Evolutionary conservation across 495 filamentous ascomycete genomes (phyloP).

Genomic region (Penicillium angulare): DNA sequence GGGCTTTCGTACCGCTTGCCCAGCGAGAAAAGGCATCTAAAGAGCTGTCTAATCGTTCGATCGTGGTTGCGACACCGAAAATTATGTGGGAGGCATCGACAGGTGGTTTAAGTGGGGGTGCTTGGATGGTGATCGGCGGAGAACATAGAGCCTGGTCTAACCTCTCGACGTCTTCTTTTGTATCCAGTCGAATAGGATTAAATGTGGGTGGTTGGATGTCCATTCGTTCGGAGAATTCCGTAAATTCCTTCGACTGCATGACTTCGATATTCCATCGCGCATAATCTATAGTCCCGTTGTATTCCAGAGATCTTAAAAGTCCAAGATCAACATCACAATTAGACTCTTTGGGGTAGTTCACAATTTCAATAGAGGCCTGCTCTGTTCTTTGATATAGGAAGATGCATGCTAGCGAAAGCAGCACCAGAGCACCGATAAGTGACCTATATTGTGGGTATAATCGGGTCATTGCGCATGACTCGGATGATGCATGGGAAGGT

Average conservation of each 20-base stretch:
- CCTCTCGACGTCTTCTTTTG: background rate
- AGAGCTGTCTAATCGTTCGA: slow-evolving; percentile 44
- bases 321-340: background rate
- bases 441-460: background rate
- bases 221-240: background rate
- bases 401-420: background rate
- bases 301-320: background rate
- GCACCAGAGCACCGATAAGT: background rate
- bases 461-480: background rate
- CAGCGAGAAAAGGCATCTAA: slow-evolving; percentile 48
- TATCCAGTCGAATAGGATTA: background rate
- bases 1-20: slow-evolving; percentile 44
- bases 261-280: slow-evolving; percentile 9
- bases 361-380: background rate
- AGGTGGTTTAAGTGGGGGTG: slow-evolving; percentile 9
- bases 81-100: slow-evolving; percentile 39
- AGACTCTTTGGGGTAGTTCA: background rate
- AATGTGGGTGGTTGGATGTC: background rate
- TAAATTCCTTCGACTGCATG: background rate
- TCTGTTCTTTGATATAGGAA: background rate
- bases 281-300: slow-evolving; percentile 1
- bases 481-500: background rate
- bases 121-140: slow-evolving; percentile 13
- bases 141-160: background rate
- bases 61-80: slow-evolving; percentile 51